phyloP scores from a whole-genome alignment of 2,329 filamentous ascomycete species.

The Apiospora pterosperma region DNA sequence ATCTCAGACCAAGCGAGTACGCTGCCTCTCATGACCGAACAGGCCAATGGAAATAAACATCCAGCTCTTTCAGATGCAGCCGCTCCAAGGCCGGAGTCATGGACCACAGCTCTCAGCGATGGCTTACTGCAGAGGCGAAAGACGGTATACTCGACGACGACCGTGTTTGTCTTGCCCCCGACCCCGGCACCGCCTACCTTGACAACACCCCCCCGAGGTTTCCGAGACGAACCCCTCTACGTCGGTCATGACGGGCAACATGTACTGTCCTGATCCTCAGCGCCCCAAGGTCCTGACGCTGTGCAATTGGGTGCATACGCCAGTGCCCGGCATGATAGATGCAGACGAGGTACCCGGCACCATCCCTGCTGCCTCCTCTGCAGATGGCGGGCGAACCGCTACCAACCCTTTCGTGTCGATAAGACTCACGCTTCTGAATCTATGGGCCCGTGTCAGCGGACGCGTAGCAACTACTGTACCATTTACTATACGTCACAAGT shows the following conservation, averaged over 20 bases:
- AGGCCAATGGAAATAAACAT: neutral
- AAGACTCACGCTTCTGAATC: neutral
- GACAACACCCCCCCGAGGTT: neutral
- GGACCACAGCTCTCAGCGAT: neutral
- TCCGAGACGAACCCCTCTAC: neutral
- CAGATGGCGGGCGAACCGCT: neutral
- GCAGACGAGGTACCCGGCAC: neutral
- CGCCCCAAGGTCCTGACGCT: conserved; percentile 6
- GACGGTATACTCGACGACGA: neutral
- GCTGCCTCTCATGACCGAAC: neutral
- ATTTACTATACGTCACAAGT: neutral
- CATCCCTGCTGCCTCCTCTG: neutral
- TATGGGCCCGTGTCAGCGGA: neutral
- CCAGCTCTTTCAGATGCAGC: neutral
- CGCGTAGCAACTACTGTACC: neutral
- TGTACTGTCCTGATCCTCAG: conserved; percentile 7
- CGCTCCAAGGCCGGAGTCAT: neutral
- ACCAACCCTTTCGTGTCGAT: neutral
- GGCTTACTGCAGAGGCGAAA: neutral
- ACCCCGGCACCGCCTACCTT: neutral
- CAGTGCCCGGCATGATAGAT: conserved; percentile 3
- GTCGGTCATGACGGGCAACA: neutral
- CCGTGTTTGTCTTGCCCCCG: neutral
- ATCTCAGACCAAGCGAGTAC: neutral
- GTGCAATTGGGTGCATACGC: conserved; percentile 2